Conservation (phyloP, 768 basidiomycete genomes). For the Tricholoma hemisulphureum region DNA sequence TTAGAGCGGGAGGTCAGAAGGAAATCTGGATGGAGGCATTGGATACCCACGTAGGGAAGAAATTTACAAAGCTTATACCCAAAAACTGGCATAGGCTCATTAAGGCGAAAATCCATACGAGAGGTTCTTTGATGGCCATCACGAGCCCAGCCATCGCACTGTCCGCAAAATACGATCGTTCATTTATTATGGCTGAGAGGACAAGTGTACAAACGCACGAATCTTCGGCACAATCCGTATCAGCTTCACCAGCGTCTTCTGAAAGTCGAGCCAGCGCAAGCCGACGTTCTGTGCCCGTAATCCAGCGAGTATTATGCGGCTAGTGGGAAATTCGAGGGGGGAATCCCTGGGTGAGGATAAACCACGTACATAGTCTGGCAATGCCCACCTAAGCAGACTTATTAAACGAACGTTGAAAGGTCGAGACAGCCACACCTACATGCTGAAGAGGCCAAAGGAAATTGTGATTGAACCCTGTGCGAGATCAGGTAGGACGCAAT, state of each 20-base stretch:
- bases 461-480: slow-evolving; percentile 63
- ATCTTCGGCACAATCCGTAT: slow-evolving; percentile 54
- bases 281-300: slow-evolving; percentile 46
- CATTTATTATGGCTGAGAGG: background rate
- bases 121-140: slow-evolving; percentile 55
- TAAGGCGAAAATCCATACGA: slow-evolving; percentile 52
- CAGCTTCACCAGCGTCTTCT: slow-evolving; percentile 68
- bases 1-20: background rate
- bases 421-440: slow-evolving; percentile 35
- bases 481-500: background rate
- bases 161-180: background rate
- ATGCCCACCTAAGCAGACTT: slow-evolving; percentile 41
- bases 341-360: no score
- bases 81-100: slow-evolving; percentile 51
- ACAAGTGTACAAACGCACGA: slow-evolving; percentile 45
- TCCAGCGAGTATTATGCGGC: slow-evolving; percentile 65
- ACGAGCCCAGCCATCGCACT: slow-evolving; percentile 53
- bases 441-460: slow-evolving; percentile 49
- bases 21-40: background rate
- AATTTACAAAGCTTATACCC: slow-evolving; percentile 59
- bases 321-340: slow-evolving; percentile 17
- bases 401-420: background rate
- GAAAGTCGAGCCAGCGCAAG: slow-evolving; percentile 67
- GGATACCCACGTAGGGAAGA: slow-evolving; percentile 50
- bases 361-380: slow-evolving; percentile 56